Evolutionary conservation across 331 rosid species (phyloP).

Genomic region (Erythrophleum ivorense): DNA sequence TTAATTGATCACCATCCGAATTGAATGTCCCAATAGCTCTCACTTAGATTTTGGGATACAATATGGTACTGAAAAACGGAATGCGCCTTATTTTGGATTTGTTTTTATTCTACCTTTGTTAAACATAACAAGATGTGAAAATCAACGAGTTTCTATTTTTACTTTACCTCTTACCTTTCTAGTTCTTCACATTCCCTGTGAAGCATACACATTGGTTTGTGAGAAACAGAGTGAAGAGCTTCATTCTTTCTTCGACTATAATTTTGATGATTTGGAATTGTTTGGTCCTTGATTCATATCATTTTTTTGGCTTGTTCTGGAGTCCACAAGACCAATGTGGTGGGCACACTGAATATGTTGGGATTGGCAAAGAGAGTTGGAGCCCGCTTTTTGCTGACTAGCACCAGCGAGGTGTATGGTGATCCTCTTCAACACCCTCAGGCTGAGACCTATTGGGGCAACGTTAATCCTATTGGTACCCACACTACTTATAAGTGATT

Average conservation of each 20-base stretch:
- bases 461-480: slow-evolving; percentile 91
- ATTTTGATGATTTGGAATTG: slow-evolving; percentile 15
- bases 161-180: not conserved
- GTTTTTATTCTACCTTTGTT: not conserved
- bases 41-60: no score
- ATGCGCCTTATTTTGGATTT: not conserved
- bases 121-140: not conserved
- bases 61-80: not conserved
- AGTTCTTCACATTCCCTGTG: no score
- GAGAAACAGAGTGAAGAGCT: not conserved
- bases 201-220: not conserved
- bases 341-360: slow-evolving; percentile 93
- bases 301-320: slow-evolving; percentile 21
- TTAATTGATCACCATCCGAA: not conserved
- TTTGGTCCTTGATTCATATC: slow-evolving; percentile 58
- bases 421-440: slow-evolving; percentile 97
- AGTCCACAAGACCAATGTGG: slow-evolving; percentile 90
- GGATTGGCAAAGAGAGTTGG: slow-evolving; percentile 92
- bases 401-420: slow-evolving; percentile 98
- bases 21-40: not conserved
- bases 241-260: not conserved
- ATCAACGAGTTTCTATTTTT: not conserved
- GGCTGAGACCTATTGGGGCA: slow-evolving; percentile 92
- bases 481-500: not conserved
- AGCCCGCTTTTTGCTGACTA: slow-evolving; percentile 83